A percentile compares a stretch with the other conserved stretches of the same genome.
Evolutionary conservation across 352 stramenopile species (phyloP).

Genomic region (Globisporangium radiosum): DNA sequence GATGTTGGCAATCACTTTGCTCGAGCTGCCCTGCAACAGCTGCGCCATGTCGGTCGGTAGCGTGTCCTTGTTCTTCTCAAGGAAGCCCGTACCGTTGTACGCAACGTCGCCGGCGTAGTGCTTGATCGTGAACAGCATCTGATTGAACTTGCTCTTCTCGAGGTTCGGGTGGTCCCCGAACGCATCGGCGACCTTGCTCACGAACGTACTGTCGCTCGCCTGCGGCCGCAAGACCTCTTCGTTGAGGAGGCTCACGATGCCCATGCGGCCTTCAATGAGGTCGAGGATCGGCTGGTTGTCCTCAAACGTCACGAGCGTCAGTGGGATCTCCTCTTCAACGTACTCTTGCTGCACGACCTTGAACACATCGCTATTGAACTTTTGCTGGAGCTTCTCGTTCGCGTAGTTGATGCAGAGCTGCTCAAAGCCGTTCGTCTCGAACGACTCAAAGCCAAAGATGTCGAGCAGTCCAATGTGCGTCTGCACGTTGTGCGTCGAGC

Average conservation of each 20-base stretch:
- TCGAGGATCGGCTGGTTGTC: slow-evolving; percentile 91
- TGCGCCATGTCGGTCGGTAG: slow-evolving; percentile 75
- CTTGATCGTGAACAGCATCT: slow-evolving; percentile 70
- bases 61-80: slow-evolving; percentile 87
- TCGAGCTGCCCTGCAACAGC: slow-evolving; percentile 55
- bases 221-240: slow-evolving; percentile 91
- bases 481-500: slow-evolving; percentile 64
- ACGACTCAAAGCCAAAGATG: slow-evolving; percentile 96
- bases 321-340: slow-evolving; percentile 87
- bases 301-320: slow-evolving; percentile 83
- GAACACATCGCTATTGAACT: slow-evolving; percentile 92
- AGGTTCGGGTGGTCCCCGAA: slow-evolving; percentile 78
- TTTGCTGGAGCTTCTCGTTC: slow-evolving; percentile 92
- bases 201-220: slow-evolving; percentile 76
- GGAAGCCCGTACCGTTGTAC: slow-evolving; percentile 68
- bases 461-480: slow-evolving; percentile 90
- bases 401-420: slow-evolving; percentile 96
- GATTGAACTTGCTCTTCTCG: slow-evolving; percentile 82
- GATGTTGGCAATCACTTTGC: slow-evolving; percentile 57
- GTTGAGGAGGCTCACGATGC: slow-evolving; percentile 92
- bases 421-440: slow-evolving; percentile 89
- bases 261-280: slow-evolving; percentile 82
- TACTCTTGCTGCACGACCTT: slow-evolving; percentile 95
- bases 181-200: slow-evolving; percentile 75
- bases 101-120: slow-evolving; percentile 82